These are phyloP conservation scores for Trichoderma atrobrunneum DNA, from an alignment of 2,329 filamentous ascomycete genomes.

Conservation along the genomic window DNA sequence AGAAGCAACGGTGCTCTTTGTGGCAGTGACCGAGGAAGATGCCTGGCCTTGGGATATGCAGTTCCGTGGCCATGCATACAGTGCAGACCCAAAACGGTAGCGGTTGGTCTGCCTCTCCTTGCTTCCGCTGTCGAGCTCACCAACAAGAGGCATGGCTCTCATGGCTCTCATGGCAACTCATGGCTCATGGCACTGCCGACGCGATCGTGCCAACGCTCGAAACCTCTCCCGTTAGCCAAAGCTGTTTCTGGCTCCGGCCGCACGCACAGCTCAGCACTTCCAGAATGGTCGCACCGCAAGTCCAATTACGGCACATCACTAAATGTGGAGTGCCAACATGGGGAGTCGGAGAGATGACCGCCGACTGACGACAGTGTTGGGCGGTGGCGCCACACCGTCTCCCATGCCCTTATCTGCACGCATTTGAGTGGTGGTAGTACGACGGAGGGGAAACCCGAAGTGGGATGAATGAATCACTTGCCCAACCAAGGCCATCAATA, in stretches of 20 bases:
- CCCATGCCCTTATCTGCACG: background rate
- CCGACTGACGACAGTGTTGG: conserved; percentile 5
- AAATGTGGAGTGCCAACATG: background rate
- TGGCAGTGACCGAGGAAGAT: background rate
- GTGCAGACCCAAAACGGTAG: background rate
- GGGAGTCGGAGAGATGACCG: conserved; percentile 4
- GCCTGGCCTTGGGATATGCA: conserved; percentile 2
- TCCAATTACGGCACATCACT: conserved; percentile 1
- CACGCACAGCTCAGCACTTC: background rate
- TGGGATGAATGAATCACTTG: conserved; percentile 2
- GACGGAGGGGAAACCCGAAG: background rate
- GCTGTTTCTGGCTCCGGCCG: background rate
- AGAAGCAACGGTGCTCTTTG: background rate
- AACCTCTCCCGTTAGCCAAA: background rate
- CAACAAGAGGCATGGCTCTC: background rate
- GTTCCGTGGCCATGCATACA: background rate
- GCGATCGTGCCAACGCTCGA: conserved; percentile 1
- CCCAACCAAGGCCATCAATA: background rate
- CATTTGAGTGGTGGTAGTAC: background rate
- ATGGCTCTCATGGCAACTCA: background rate
- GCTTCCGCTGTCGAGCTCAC: conserved; percentile 8
- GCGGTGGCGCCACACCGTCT: conserved; percentile 11
- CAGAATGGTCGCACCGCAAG: background rate
- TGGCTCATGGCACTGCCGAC: conserved; percentile 1
- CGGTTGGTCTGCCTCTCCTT: background rate